A percentile compares a stretch with the other conserved stretches of the same genome.
phyloP scores from a whole-genome alignment of 192 early-diverging fungal species.

The Coemansia sp. region DNA sequence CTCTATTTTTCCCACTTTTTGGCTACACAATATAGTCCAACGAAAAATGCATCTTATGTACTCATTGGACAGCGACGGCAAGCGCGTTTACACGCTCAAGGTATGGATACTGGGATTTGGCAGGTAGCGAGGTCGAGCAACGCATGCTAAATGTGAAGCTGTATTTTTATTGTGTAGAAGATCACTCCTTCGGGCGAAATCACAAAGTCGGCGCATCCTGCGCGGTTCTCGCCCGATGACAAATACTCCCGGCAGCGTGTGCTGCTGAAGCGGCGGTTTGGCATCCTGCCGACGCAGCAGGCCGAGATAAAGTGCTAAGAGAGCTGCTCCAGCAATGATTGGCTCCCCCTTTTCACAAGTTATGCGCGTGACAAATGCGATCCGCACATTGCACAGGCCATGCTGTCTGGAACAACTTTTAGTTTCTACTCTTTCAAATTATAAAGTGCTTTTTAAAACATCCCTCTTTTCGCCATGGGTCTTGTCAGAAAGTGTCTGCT shows the following conservation, averaged over 20 bases:
- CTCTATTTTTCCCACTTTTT: background rate
- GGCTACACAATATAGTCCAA: background rate
- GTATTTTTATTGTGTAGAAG: slow-evolving; percentile 63
- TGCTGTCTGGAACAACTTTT: background rate
- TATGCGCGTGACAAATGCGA: no score
- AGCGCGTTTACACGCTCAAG: slow-evolving; percentile 96
- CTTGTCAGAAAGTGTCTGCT: slow-evolving; percentile 17
- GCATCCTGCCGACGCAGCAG: slow-evolving; percentile 75
- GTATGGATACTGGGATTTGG: slow-evolving; percentile 28
- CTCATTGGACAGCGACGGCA: slow-evolving; percentile 70
- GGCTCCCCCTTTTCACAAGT: no score
- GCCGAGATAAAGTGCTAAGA: slow-evolving; percentile 34
- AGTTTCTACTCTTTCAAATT: background rate
- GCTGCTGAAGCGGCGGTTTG: slow-evolving; percentile 93
- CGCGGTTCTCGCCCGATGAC: slow-evolving; percentile 99
- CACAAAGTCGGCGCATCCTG: slow-evolving; percentile 98
- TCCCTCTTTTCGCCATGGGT: slow-evolving; percentile 12
- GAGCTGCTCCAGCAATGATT: no score
- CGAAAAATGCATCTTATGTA: slow-evolving; percentile 93
- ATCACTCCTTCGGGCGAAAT: slow-evolving; percentile 67
- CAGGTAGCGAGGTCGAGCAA: background rate
- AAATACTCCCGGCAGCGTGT: slow-evolving; percentile 98
- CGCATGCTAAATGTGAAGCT: background rate
- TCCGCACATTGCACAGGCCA: background rate
- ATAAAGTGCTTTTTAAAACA: background rate